Percentiles rank a stretch among this genome's conserved stretches.
These are phyloP conservation scores for Yamadazyma atlantica DNA, from an alignment of 1,139 yeast genomes.

Conservation along the genomic window DNA sequence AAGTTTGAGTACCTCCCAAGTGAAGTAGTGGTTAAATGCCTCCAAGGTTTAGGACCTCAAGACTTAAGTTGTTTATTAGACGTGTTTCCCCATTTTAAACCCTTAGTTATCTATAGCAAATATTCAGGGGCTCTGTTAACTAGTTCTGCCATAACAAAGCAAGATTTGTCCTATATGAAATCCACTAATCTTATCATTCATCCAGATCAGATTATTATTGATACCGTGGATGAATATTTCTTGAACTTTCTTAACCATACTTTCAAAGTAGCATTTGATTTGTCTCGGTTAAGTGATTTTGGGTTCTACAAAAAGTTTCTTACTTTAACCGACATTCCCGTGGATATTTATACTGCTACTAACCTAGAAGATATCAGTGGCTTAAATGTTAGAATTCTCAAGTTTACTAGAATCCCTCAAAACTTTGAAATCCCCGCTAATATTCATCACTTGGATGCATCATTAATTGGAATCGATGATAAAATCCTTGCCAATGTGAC, in stretches of 20 bases:
- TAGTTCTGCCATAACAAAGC: neutral
- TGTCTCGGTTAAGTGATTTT: neutral
- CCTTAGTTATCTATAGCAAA: neutral
- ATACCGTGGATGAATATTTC: neutral
- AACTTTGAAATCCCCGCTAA: neutral
- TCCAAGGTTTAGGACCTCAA: neutral
- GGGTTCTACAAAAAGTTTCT: neutral
- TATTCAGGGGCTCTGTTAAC: neutral
- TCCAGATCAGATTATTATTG: neutral
- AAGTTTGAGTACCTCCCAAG: neutral
- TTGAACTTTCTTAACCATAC: neutral
- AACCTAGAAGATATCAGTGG: neutral
- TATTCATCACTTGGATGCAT: slow-evolving; percentile 20
- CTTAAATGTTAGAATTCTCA: slow-evolving; percentile 6
- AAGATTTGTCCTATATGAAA: neutral
- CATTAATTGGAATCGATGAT: slow-evolving; percentile 21
- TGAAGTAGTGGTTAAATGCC: neutral
- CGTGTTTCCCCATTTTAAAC: slow-evolving; percentile 1
- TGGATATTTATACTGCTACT: neutral
- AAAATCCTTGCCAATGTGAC: slow-evolving; percentile 8
- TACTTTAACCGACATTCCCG: neutral
- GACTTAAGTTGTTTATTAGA: neutral
- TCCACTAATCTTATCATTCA: neutral
- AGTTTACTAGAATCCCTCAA: neutral
- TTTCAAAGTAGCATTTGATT: neutral